phyloP scores from a whole-genome alignment of 768 basidiomycete genomes.

The Trametes punicea region DNA sequence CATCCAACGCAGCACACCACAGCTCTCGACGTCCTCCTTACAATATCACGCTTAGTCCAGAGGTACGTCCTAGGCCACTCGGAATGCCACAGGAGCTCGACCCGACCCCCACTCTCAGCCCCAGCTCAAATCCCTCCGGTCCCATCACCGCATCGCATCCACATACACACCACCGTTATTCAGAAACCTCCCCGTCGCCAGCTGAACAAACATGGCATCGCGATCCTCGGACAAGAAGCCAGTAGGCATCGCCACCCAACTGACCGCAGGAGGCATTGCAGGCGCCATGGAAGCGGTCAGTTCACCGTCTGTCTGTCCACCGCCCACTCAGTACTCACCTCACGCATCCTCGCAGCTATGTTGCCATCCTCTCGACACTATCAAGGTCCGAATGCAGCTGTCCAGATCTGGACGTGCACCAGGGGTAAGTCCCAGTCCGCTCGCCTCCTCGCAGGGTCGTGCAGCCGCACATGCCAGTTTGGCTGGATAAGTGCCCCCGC shows the following conservation, averaged over 20 bases:
- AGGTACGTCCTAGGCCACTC: not conserved
- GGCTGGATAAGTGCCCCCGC: not conserved
- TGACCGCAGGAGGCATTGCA: constrained; percentile 92
- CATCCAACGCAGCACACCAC: not conserved
- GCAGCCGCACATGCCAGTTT: not conserved
- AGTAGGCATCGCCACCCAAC: constrained; percentile 83
- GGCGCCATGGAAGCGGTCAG: constrained; percentile 90
- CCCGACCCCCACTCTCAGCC: not conserved
- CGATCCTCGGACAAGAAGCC: constrained; percentile 56
- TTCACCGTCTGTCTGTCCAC: constrained; percentile 3
- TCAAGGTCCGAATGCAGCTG: constrained; percentile 99
- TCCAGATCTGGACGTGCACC: constrained; percentile 72
- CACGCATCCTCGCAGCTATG: constrained; percentile 43
- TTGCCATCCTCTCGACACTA: constrained; percentile 96
- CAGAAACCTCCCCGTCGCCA: not conserved
- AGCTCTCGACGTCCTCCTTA: not conserved
- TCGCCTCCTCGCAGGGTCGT: not conserved
- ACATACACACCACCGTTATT: not conserved
- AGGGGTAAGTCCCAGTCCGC: constrained; percentile 61
- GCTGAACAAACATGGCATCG: constrained; percentile 16
- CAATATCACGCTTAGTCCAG: not conserved
- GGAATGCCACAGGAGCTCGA: not conserved
- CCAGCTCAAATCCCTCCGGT: not conserved
- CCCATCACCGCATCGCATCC: not conserved
- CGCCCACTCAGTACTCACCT: not conserved